A percentile compares a stretch with the other conserved stretches of the same genome.
These are phyloP conservation scores for Globisporangium polare DNA, from an alignment of 352 stramenopile species.

Conservation along the genomic window DNA sequence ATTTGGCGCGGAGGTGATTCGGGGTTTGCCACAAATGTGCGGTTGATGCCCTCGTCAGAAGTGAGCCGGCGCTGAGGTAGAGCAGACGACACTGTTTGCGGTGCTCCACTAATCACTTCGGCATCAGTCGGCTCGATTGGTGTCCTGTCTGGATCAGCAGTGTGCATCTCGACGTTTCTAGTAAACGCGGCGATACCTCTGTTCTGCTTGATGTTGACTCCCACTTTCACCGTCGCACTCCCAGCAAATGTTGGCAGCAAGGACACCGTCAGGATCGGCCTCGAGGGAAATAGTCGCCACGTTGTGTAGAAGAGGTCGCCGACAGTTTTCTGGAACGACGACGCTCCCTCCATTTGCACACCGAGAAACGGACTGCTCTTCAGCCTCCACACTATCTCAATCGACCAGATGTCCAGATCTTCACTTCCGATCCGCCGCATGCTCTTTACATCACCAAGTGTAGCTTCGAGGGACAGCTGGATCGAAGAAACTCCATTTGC, in stretches of 20 bases:
- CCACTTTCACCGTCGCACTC: slow-evolving; percentile 12
- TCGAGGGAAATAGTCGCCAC: slow-evolving; percentile 21
- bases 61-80: not conserved
- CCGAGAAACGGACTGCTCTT: slow-evolving; percentile 11
- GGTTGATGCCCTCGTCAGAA: not conserved
- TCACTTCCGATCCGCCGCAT: not conserved
- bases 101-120: not conserved
- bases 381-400: slow-evolving; percentile 17
- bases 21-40: not conserved
- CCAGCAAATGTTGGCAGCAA: slow-evolving; percentile 10
- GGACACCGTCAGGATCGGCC: slow-evolving; percentile 14
- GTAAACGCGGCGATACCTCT: slow-evolving; percentile 3
- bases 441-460: slow-evolving; percentile 16
- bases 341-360: slow-evolving; percentile 16
- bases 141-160: not conserved
- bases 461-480: slow-evolving; percentile 14
- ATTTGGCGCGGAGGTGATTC: slow-evolving; percentile 1
- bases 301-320: slow-evolving; percentile 9
- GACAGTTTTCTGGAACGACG: slow-evolving; percentile 5
- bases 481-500: not conserved
- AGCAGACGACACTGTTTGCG: not conserved
- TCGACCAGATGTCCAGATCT: slow-evolving; percentile 13
- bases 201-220: slow-evolving; percentile 7
- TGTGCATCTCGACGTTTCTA: not conserved
- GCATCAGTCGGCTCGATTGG: not conserved